Percentiles rank a stretch among this genome's conserved stretches.
Evolutionary conservation across 75 land plant genomes (phyloP).

Genomic region (Cryptomeria japonica): DNA sequence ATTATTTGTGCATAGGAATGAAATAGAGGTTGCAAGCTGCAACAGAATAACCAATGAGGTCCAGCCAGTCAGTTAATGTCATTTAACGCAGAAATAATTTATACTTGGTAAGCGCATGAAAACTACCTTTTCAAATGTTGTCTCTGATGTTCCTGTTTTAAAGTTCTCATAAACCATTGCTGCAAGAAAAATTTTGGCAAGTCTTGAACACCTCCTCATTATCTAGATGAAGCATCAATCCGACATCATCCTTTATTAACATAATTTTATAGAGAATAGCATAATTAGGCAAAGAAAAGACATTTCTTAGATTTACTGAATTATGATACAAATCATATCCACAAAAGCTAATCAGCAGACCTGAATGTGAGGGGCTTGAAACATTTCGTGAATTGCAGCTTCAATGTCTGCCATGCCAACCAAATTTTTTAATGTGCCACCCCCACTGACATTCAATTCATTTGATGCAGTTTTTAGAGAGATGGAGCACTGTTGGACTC

Average conservation of each 20-base stretch:
- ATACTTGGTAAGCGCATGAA: neutral
- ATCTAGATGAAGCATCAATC: conserved; percentile 38
- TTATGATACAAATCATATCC: neutral
- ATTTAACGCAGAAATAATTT: neutral
- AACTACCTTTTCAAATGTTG: conserved; percentile 87
- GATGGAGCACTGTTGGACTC: conserved; percentile 21
- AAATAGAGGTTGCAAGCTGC: conserved; percentile 69
- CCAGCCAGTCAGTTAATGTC: neutral
- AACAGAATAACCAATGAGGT: conserved; percentile 13
- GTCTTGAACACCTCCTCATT: conserved; percentile 71
- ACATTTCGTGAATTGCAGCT: conserved; percentile 92
- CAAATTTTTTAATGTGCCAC: conserved; percentile 35
- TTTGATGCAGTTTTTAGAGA: neutral
- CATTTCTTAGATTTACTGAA: neutral
- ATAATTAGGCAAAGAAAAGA: neutral
- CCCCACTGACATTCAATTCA: neutral
- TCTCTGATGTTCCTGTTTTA: conserved; percentile 83
- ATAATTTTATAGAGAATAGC: neutral
- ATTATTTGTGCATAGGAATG: conserved; percentile 62
- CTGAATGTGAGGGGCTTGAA: conserved; percentile 97
- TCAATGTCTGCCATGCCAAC: conserved; percentile 85
- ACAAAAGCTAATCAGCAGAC: conserved; percentile 29
- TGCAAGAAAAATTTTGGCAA: conserved; percentile 84
- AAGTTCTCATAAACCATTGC: conserved; percentile 92
- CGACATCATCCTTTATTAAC: neutral